Evolutionary conservation across 257 asterid species (phyloP), one percentile per base, ranked within the genome.

Genomic region (Echium plantagineum): DNA sequence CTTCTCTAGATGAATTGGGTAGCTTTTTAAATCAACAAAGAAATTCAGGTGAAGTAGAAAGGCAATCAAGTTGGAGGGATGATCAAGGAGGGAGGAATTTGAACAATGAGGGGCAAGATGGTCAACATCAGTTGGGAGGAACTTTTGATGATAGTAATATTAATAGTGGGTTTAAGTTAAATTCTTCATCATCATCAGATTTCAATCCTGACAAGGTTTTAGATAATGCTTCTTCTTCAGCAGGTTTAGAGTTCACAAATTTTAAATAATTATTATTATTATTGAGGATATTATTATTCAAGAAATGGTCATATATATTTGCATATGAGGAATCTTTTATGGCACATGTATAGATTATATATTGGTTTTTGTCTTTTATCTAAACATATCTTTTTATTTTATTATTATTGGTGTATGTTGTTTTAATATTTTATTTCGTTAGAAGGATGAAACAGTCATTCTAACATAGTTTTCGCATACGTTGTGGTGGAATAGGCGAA

Each of bases 1-100:
- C 64, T 30, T 66, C 81, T 19, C 60, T 66, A 57, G 76, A 67
- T 60, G 74, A 62, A 2, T 49, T 75, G 60, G 79, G 71, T 6
- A 68, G 75, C 62, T 72, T 61, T 19, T 18, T 18, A n/a, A 67
- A 60, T 9, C 75, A 52, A 62, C 73, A 67, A 35, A 71, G 48
- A 32, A 71, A 62, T 12, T 65, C 70, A 48, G 70, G 30, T 15
- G 46, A 47, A 52, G 55, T 51, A 48, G 55, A 57, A 54, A 61
- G 57, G 42, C 64, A 62, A 59, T 62, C 69, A 61, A 68, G 52
- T 38, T 57, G 71, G 77, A 62, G 71, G 68, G 26, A 24, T 24
- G 68, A 22, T 54, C 60, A 67, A 59, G 66, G 66, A 35, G 46
- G 46, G 10, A 35, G 12, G 63, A 22, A 59, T 52, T 17, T 68